A percentile compares a stretch with the other conserved stretches of the same genome.
Conservation (phyloP, 78 protist genomes). For the Speleostelium caveatum region DNA sequence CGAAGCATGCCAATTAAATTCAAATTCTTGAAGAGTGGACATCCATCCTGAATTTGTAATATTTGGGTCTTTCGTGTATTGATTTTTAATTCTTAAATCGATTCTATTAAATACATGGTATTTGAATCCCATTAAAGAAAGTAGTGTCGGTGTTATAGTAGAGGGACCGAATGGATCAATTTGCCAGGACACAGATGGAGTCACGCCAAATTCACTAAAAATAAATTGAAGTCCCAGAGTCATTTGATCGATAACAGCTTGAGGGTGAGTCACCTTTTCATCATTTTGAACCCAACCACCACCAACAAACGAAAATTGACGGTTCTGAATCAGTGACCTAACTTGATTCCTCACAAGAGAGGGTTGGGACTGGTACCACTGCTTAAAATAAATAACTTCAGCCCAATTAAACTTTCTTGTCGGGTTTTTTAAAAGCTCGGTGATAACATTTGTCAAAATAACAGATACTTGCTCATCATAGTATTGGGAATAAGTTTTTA, state of each 20-base stretch:
- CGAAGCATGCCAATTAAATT: slow-evolving; percentile 62
- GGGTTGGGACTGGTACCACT: slow-evolving; percentile 69
- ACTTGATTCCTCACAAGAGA: slow-evolving; percentile 10
- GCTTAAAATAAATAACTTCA: slow-evolving; percentile 48
- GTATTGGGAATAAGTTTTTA: slow-evolving; percentile 44
- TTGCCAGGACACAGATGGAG: slow-evolving; percentile 72
- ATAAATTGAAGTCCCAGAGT: slow-evolving; percentile 78
- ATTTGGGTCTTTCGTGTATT: slow-evolving; percentile 9
- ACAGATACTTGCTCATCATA: slow-evolving; percentile 45
- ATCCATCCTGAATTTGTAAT: slow-evolving; percentile 22
- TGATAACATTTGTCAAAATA: slow-evolving; percentile 23
- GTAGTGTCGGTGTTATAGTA: slow-evolving; percentile 36
- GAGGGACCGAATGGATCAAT: slow-evolving; percentile 84
- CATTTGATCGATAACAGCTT: slow-evolving; percentile 78
- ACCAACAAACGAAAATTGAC: slow-evolving; percentile 56
- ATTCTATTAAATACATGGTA: slow-evolving; percentile 63
- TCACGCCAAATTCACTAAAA: slow-evolving; percentile 60
- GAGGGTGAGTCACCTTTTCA: slow-evolving; percentile 60
- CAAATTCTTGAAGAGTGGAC: slow-evolving; percentile 12
- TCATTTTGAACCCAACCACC: slow-evolving; percentile 83
- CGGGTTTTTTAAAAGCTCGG: slow-evolving; percentile 17
- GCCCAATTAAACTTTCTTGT: slow-evolving; percentile 71
- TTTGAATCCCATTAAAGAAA: slow-evolving; percentile 67
- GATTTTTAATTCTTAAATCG: slow-evolving; percentile 45
- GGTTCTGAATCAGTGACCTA: slow-evolving; percentile 19